phyloP scores from a whole-genome alignment of 2,329 filamentous ascomycete species.

The Aschersonia sp. region DNA sequence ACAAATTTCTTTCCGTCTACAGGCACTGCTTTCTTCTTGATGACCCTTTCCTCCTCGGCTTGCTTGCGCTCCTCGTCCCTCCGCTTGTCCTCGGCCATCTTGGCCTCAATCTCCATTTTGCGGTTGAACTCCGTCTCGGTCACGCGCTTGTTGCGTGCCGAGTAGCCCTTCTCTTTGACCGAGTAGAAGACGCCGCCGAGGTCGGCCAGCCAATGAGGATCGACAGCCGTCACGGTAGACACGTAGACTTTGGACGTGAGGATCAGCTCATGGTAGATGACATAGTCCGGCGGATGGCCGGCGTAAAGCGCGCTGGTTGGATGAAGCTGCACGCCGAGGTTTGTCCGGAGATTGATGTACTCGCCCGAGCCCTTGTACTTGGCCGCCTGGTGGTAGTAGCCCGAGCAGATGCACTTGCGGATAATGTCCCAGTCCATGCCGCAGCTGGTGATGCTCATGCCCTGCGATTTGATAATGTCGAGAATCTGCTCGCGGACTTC shows the following conservation, averaged over 20 bases:
- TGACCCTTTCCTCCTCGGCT: constrained; percentile 30
- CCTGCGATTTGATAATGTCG: constrained; percentile 89
- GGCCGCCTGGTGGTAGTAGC: constrained; percentile 96
- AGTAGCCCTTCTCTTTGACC: constrained; percentile 95
- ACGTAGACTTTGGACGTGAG: constrained; percentile 97
- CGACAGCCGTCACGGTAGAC: constrained; percentile 89
- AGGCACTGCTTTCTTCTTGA: constrained; percentile 18
- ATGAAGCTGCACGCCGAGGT: constrained; percentile 85
- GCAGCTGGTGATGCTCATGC: constrained; percentile 75
- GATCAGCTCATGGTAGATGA: constrained; percentile 95
- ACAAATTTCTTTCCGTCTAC: constrained; percentile 39
- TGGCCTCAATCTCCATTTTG: constrained; percentile 81
- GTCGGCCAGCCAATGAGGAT: constrained; percentile 94
- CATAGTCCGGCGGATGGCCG: constrained; percentile 89
- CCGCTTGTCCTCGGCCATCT: constrained; percentile 79
- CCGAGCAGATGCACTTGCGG: constrained; percentile 89
- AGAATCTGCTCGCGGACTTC: constrained; percentile 88
- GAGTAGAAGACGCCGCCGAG: constrained; percentile 95
- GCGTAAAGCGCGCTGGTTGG: constrained; percentile 90
- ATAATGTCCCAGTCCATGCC: constrained; percentile 96
- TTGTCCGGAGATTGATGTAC: constrained; percentile 91
- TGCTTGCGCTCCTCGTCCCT: constrained; percentile 42
- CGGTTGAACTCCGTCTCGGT: constrained; percentile 86
- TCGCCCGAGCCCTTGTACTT: constrained; percentile 93
- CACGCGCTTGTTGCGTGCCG: constrained; percentile 67